Evolutionary conservation across 2,329 filamentous ascomycete species (phyloP).

Genomic region (Pyricularia sp.): DNA sequence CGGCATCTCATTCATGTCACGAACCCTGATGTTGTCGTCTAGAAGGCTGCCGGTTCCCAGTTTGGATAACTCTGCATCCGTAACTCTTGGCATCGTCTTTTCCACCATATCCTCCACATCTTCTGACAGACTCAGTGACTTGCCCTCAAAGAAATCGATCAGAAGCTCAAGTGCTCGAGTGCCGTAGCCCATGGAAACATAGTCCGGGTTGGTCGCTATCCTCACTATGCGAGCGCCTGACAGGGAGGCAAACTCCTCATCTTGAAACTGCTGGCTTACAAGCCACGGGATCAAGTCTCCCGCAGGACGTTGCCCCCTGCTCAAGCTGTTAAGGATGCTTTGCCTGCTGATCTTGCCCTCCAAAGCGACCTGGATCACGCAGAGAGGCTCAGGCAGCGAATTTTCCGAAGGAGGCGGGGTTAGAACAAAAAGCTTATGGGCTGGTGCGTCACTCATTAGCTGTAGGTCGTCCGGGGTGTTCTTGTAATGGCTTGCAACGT

Average conservation of each 20-base stretch:
- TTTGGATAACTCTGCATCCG: conserved; percentile 71
- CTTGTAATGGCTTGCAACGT: conserved; percentile 95
- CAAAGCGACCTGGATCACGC: conserved; percentile 84
- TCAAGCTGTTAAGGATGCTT: conserved; percentile 81
- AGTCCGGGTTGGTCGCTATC: conserved; percentile 94
- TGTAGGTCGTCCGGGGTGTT: conserved; percentile 98
- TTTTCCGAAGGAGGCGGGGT: conserved; percentile 73
- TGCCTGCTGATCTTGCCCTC: conserved; percentile 91
- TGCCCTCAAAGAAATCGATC: conserved; percentile 86
- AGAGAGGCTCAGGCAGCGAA: conserved; percentile 79
- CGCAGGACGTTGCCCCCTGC: conserved; percentile 74
- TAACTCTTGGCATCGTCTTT: conserved; percentile 62
- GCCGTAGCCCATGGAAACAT: conserved; percentile 85
- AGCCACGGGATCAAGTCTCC: conserved; percentile 97
- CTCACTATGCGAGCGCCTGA: conserved; percentile 86
- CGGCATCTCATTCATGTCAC: conserved; percentile 84
- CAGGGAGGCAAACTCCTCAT: conserved; percentile 86
- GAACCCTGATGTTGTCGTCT: conserved; percentile 77
- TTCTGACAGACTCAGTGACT: conserved; percentile 76
- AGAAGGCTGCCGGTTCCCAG: conserved; percentile 63
- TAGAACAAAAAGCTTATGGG: conserved; percentile 90
- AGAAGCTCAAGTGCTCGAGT: conserved; percentile 78
- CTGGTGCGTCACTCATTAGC: conserved; percentile 93
- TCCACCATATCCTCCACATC: conserved; percentile 39
- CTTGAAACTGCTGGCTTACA: conserved; percentile 94